A percentile compares a stretch with the other conserved stretches of the same genome.
phyloP scores from a whole-genome alignment of 2,329 filamentous ascomycete species.

The Fragosphaeria purpurea region DNA sequence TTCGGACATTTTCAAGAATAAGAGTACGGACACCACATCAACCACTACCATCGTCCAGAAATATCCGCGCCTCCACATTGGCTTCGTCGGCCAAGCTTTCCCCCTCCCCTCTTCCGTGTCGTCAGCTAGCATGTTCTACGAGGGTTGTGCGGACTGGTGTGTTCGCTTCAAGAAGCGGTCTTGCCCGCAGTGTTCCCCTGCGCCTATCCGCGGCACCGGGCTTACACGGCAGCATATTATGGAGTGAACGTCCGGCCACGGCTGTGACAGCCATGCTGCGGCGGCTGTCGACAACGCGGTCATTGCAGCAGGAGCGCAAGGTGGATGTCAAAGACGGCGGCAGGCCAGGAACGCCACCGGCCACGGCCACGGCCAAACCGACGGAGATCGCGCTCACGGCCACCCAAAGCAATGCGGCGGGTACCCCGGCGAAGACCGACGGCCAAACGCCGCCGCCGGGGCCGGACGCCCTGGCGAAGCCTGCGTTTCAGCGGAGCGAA shows the following conservation, averaged over 20 bases:
- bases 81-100: too few species aligned
- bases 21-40: background rate
- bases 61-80: background rate
- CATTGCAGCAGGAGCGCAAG: background rate
- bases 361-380: background rate
- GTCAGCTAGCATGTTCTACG: too few species aligned
- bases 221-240: conserved; percentile 3
- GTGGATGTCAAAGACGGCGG: background rate
- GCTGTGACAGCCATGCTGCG: conserved; percentile 4
- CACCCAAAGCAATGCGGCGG: conserved; percentile 20
- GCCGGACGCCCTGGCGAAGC: conserved; percentile 21
- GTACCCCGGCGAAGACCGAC: background rate
- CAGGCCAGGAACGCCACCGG: background rate
- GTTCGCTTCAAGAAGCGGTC: too few species aligned
- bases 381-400: background rate
- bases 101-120: too few species aligned
- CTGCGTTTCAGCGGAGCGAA: conserved; percentile 47
- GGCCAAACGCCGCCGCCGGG: conserved; percentile 15
- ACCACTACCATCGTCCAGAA: background rate
- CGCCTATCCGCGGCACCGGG: background rate
- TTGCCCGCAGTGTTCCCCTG: too few species aligned
- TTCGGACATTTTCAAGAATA: too few species aligned
- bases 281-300: conserved; percentile 5
- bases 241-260: background rate
- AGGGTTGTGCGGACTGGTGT: too few species aligned